Evolutionary conservation across 345 rosid genomes (phyloP).

Genomic region (Citrus sinensis): DVS_A1.0 CM039162.1:17984501-17985000

Average conservation of each 20-base stretch:
- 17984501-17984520: slow-evolving; percentile 36
- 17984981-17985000: not conserved
- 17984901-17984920: not conserved
- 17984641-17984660: slow-evolving; percentile 98
- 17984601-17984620: slow-evolving; percentile 89
- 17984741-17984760: slow-evolving; percentile 69
- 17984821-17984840: not conserved
- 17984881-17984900: not conserved
- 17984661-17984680: slow-evolving; percentile 88
- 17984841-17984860: not conserved
- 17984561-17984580: slow-evolving; percentile 30
- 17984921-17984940: not conserved
- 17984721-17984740: slow-evolving; percentile 90
- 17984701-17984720: slow-evolving; percentile 95
- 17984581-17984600: slow-evolving; percentile 50
- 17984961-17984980: not conserved
- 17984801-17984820: not conserved
- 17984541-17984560: slow-evolving; percentile 21
- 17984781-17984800: not conserved
- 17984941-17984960: not conserved
- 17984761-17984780: slow-evolving; percentile 52
- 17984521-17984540: slow-evolving; percentile 30
- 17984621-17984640: slow-evolving; percentile 87
- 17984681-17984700: slow-evolving; percentile 95
- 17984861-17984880: not conserved